Evolutionary conservation across 306 rosid species (phyloP).

Genomic region (Cucumis sativus): DNA sequence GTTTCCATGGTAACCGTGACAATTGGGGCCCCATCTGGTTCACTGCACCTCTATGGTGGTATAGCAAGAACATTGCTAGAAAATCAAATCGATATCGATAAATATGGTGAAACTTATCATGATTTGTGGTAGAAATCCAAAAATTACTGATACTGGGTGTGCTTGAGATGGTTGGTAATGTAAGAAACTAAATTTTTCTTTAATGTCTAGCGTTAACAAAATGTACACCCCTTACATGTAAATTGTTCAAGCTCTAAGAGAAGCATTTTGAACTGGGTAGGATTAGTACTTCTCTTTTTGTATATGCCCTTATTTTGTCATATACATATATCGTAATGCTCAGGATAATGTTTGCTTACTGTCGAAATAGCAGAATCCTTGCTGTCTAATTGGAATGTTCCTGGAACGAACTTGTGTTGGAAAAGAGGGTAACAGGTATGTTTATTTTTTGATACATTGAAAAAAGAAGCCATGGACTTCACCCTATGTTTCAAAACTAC

Average conservation of each 20-base stretch:
- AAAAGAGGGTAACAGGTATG: not conserved
- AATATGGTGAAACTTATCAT: not conserved
- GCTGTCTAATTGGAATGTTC: not conserved
- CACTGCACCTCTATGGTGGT: constrained; percentile 58
- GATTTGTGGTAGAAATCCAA: not conserved
- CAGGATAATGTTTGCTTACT: constrained; percentile 10
- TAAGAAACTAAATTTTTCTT: not conserved
- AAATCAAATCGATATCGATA: not conserved
- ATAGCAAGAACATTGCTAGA: constrained; percentile 16
- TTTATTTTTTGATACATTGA: not conserved
- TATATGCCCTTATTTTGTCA: not conserved
- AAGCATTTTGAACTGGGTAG: not conserved
- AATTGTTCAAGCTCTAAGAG: not conserved
- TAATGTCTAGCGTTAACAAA: not conserved
- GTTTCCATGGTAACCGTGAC: constrained; percentile 36
- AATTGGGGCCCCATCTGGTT: constrained; percentile 46
- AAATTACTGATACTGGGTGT: not conserved
- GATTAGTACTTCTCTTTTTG: not conserved
- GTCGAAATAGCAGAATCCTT: not conserved
- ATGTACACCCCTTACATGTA: not conserved
- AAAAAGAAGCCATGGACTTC: too few relatives aligned
- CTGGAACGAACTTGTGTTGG: not conserved
- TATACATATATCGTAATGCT: constrained; percentile 8
- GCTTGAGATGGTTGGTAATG: not conserved
- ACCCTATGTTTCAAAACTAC: too few relatives aligned